Evolutionary conservation across 352 stramenopile species (phyloP), one percentile per base, ranked within the genome.

Genomic region (Phytopythium aichiense): DNA sequence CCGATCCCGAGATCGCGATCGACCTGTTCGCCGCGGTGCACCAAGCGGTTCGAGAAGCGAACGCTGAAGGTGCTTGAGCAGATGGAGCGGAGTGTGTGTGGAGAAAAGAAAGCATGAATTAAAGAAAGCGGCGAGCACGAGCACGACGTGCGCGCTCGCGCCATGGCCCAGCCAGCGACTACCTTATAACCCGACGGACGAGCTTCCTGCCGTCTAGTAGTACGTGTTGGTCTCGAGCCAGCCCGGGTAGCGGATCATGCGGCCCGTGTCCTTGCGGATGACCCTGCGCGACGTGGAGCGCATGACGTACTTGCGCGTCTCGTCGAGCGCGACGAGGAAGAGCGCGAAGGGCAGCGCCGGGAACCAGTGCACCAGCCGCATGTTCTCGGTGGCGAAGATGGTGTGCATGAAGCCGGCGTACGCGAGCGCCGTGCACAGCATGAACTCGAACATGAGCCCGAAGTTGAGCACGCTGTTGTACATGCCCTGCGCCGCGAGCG

Each of bases 381-480:
- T 80, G 70, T 89, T 86, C 51, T 87, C 72, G 8, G 92, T 98
- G 18, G 70, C 81, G 25, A 98, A 81, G 35, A 91, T 79, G 40
- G 84, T 90, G 66, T 98, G 80, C 23, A 83, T 74, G 64, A 92
- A 91, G 49, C 83, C 79, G 1, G 79, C 76, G 71, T 98, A 98
- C 49, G 82, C 75, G 45, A 98, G 77, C 31, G 88, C 79, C 7
- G 76, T 71, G 64, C 87, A 89, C 16, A 98, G 69, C 64, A 96
- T 79, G 65, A 95, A 94, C 73, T 98, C 93, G 63, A 97, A 97
- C 69, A 96, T 89, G 60, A 98, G 85, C 0, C 89, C 91, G 64
- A 97, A 97, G 70, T 97, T 96, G 65, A 98, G 91, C 63, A 95
- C 83, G 40, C 71, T 86, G 71, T 98, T 98, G 38, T 71, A 68